Base-by-base conservation (phyloP, 1,284 basidiomycete species). In the Schizophyllum commune region DNA sequence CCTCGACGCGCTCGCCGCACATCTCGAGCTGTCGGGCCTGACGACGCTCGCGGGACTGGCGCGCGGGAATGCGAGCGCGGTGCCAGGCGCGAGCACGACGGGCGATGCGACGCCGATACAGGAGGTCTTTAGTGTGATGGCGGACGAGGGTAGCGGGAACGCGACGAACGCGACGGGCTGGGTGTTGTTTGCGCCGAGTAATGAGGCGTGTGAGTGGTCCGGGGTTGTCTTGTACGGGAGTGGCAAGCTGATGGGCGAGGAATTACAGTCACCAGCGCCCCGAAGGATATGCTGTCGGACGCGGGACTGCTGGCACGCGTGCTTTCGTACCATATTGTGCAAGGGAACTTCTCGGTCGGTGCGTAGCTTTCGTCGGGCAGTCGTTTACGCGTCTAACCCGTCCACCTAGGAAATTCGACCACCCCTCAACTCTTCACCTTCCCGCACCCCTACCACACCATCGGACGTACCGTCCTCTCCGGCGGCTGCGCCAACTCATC, bases 391-490 rank as follows among this genome's bases (percentile, higher is more conserved):
- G n/a, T n/a, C n/a, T n/a, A n/a, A n/a, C n/a, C n/a, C n/a, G n/a
- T n/a, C n/a, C n/a, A n/a, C n/a, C n/a, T n/a, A 32, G 59, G 55
- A 34, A 20, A 5, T 34, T 1, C 9, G 4, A 21, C 53, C 9
- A 65, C 72, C 4, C 68, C 69, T 5, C 75, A 56, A 9, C 68
- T 71, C 15, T 64, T 72, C 13, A 71, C 78, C 8, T 71, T 74
- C 2, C 71, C 73, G 7, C 81, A 72, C 65, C 82, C 82, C 4
- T 82, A 82, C 65, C 73, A 82, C 60, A 89, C 88, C 0, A 74
- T 91, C 59, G 85, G 85, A 3, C 79, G 84, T 52, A 88, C 89
- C 0, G 74, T 86, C 15, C 75, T 89, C 56, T 47, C 39, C 17
- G 39, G 13, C 3, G 13, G 13, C 13, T 47, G 39, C 53, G 19